Conservation (phyloP, 2,329 filamentous ascomycete species). For the Amauroascus verrucosus region DNA sequence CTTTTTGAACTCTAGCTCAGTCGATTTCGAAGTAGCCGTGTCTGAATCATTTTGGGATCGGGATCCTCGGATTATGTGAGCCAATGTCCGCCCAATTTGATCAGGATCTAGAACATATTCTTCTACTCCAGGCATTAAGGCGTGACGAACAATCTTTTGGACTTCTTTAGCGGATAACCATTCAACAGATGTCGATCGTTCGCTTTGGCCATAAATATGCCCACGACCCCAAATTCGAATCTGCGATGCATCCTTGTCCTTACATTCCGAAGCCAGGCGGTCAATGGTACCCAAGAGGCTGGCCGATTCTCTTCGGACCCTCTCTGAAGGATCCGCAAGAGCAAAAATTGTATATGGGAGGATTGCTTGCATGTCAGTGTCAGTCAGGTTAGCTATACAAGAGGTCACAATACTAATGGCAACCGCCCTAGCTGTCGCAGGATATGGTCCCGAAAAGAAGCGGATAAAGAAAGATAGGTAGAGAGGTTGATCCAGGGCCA, state of each 20-base stretch:
- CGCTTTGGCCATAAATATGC: conserved; percentile 53
- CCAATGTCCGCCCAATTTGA: conserved; percentile 57
- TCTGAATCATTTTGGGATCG: conserved; percentile 18
- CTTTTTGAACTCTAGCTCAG: conserved; percentile 48
- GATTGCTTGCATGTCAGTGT: conserved; percentile 63
- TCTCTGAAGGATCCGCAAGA: conserved; percentile 63
- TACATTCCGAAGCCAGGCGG: conserved; percentile 40
- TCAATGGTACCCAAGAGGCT: conserved; percentile 53
- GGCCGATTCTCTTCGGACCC: conserved; percentile 65
- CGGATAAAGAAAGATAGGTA: conserved; percentile 67
- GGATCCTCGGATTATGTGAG: conserved; percentile 48
- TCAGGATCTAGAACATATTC: conserved; percentile 73
- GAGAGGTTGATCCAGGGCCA: conserved; percentile 50
- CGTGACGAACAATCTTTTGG: conserved; percentile 52
- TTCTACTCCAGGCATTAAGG: conserved; percentile 66
- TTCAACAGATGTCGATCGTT: conserved; percentile 39
- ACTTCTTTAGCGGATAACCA: conserved; percentile 51
- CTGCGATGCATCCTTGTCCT: conserved; percentile 30
- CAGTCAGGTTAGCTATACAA: conserved; percentile 42
- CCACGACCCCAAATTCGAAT: conserved; percentile 49
- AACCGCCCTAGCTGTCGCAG: conserved; percentile 56
- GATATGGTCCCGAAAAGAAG: conserved; percentile 62
- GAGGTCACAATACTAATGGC: conserved; percentile 57
- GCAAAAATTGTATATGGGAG: conserved; percentile 72
- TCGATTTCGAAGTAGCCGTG: conserved; percentile 31